phyloP scores from a whole-genome alignment of 140 eudicot species.

The Ambrosia hybrid region DNA sequence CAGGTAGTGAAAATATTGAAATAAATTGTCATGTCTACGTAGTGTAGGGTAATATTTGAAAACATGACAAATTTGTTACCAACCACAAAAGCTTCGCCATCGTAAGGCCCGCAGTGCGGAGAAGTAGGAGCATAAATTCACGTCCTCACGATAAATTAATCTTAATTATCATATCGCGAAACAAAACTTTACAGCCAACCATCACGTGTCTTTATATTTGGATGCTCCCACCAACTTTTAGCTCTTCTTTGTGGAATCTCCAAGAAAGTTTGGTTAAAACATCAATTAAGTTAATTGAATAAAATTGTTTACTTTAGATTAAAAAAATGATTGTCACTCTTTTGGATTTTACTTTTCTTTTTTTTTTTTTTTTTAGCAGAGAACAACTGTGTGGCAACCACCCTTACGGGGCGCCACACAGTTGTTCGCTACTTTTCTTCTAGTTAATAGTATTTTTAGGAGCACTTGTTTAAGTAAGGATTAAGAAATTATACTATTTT shows the following conservation, averaged over 20 bases:
- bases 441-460: too few species aligned
- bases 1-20: background rate
- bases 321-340: too few species aligned
- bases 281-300: background rate
- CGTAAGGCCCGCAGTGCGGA: background rate
- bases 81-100: background rate
- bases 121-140: too few species aligned
- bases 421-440: too few species aligned
- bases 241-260: conserved; percentile 24
- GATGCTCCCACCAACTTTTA: conserved; percentile 31
- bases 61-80: background rate
- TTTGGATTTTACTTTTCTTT: too few species aligned
- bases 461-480: too few species aligned
- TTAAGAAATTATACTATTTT: too few species aligned
- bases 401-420: too few species aligned
- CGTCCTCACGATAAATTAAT: conserved; percentile 6
- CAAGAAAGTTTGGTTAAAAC: conserved; percentile 17
- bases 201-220: conserved; percentile 36
- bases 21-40: background rate
- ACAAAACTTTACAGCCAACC: conserved; percentile 30
- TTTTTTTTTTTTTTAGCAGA: too few species aligned
- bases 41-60: background rate
- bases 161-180: conserved; percentile 10
- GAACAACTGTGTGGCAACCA: too few species aligned
- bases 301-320: too few species aligned